phyloP scores from a whole-genome alignment of 345 rosid species.

The Salix arbutifolia region DNA sequence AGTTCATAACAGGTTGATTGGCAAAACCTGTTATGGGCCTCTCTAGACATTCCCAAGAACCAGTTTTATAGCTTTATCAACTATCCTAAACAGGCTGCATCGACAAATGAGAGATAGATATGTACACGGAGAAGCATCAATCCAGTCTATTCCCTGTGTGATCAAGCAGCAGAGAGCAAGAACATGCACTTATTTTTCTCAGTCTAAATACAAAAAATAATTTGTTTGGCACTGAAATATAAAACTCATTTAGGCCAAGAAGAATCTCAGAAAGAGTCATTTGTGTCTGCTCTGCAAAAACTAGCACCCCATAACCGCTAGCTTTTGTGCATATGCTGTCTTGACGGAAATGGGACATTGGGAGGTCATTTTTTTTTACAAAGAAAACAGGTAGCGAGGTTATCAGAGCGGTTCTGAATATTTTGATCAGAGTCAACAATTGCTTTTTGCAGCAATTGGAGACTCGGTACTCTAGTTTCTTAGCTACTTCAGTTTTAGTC shows the following conservation, averaged over 20 bases:
- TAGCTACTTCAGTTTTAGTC: background rate
- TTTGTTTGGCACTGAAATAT: background rate
- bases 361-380: background rate
- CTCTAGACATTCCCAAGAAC: background rate
- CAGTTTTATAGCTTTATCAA: background rate
- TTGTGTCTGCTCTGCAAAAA: background rate
- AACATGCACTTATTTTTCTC: background rate
- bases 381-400: background rate
- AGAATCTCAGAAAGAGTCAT: background rate
- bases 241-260: background rate
- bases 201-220: background rate
- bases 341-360: background rate
- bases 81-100: background rate
- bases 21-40: background rate
- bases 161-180: background rate
- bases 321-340: background rate
- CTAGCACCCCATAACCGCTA: background rate
- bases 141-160: background rate
- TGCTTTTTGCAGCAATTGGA: background rate
- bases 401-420: background rate
- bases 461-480: background rate
- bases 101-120: background rate
- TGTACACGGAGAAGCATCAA: background rate
- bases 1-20: background rate
- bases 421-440: background rate